Base-by-base conservation (phyloP, 2,329 filamentous ascomycete genomes). In the Penicillium paneum region DNA sequence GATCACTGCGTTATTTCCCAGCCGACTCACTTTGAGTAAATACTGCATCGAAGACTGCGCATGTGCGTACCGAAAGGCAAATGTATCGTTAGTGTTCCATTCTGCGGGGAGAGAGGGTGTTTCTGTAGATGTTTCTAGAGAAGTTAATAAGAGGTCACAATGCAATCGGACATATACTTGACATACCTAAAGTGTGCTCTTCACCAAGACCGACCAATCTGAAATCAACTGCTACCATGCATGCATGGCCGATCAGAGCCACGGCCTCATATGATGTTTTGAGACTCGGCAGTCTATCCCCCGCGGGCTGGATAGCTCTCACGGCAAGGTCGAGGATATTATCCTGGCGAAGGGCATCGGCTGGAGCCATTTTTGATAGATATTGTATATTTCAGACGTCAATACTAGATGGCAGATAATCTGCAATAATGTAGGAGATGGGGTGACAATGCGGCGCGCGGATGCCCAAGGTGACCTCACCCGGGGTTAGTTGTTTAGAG, bases 21-120 rank as follows among this genome's bases (percentile, higher is more conserved):
- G 81, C 49, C 91, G 84, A 71, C 88, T 91, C 58, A 96, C 76
- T 69, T 91, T 93, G 62, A 97, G 72, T 28, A 96, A 79, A 68
- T 89, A 96, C 55, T 87, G 83, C 83, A 92, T 90, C 15, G 91
- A 86, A 0, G 91, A 96, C 70, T 96, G 90, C 24, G 83, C 79
- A 72, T 97, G 92, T 3, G 85, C 84, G 76, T 97, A 97, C 59
- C 91, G 84, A 73, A 97, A 97, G 52, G 87, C 84, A 69, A 90
- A 88, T 43, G 79, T 78, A 13, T 86, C 85, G 57, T 83, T 83
- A 12, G 84, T 78, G 72, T 96, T 96, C 94, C 94, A 97, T 74
- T 85, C 82, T 15, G 81, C 55, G 0, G 91, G 90, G 2, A 97
- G 80, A 31, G 85, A 55, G 39, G 61, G 55, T 43, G 44, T 61